Base-by-base conservation (phyloP, 345 rosid genomes). In the Eucalyptus shirleyi region DNA sequence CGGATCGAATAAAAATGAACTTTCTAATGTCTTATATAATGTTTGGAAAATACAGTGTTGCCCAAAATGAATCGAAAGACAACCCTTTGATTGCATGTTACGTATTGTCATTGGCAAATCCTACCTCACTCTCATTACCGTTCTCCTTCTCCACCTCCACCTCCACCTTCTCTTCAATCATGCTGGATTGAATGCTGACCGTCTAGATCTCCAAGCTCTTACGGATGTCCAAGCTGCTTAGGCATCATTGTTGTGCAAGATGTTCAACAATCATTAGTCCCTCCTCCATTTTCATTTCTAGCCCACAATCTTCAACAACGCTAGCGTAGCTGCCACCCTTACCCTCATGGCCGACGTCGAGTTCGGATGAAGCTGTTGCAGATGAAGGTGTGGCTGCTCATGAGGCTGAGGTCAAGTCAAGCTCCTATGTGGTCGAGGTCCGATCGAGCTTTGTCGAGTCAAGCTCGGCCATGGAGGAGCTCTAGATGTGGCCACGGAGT, bases 131-230 rank as follows among this genome's bases (percentile, higher is more conserved):
- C 24, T 53, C 2, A 0, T 53, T 53, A 53, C 24, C 0, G 2
- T 53, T 53, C 24, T 53, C 59, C 59, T 69, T 37, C 42, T 32
- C 42, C 12, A n/a, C 23, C 80, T 67, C 40, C 34, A 30, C 55
- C 55, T 51, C 1, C 56, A 51, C 72, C 19, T 65, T 9, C 37
- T 65, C 37, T 65, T 32, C 10, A 2, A 7, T n/a, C 37, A 65
- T n/a, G 81, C 4, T 18, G 2, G 23, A 69, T 5, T 17, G 12
- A 69, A 34, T 34, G 81, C 10, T 3, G 0, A 3, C 42, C 0
- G 7, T 32, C 21, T 69, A 18, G 10, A 65, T 65, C 37, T 65
- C 18, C 37, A 16, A 65, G 77, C 77, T n/a, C 37, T 15, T 65
- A 14, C 5, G 3, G 37, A 65, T 7, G 77, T 65, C 37, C 77